A percentile compares a stretch with the other conserved stretches of the same genome.
Conservation (phyloP, 208 protist genomes). For the Naegleria lovaniensis region DNA sequence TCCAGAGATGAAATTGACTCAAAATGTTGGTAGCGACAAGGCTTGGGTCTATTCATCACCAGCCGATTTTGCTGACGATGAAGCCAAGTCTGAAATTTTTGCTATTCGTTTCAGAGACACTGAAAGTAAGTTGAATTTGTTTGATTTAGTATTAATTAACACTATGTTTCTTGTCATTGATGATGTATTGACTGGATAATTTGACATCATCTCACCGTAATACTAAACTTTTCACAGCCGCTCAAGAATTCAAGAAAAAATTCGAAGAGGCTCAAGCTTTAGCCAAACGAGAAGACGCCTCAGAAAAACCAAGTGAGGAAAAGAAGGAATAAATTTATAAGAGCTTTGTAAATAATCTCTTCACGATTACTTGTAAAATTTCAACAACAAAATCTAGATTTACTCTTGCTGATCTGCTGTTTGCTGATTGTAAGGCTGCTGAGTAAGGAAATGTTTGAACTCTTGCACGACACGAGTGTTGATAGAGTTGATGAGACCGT, state of each 20-base stretch:
- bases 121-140: not conserved
- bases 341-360: not conserved
- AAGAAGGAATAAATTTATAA: not conserved
- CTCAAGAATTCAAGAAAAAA: conserved; percentile 16
- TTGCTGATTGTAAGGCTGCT: no score
- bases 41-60: conserved; percentile 55
- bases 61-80: conserved; percentile 46
- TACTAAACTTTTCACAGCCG: not conserved
- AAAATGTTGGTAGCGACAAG: conserved; percentile 47
- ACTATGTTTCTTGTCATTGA: no score
- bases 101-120: not conserved
- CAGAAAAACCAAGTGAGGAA: not conserved
- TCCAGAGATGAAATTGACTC: conserved; percentile 43
- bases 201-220: no score
- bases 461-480: not conserved
- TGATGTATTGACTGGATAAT: no score
- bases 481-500: not conserved
- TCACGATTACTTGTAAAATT: no score
- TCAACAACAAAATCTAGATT: no score
- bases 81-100: conserved; percentile 41
- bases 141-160: no score
- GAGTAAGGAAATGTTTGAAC: not conserved
- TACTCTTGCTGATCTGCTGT: no score
- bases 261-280: conserved; percentile 18
- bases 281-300: not conserved